Conservation (phyloP, 129 eudicot species). For the Centaurea solstitialis region DNA sequence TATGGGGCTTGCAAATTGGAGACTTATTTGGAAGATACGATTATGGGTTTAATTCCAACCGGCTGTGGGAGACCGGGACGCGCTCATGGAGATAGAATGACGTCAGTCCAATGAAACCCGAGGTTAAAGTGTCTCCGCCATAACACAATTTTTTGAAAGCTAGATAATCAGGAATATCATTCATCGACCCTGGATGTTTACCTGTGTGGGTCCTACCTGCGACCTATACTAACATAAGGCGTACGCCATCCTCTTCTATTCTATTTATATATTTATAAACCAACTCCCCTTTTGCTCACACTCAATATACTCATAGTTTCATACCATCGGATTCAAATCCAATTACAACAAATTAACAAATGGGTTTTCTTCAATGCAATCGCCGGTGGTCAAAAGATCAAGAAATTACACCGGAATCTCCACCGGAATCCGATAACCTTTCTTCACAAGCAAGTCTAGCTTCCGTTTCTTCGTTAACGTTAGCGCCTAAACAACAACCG, state of each 20-base stretch:
- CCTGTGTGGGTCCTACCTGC: constrained; percentile 7
- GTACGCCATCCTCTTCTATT: constrained; percentile 19
- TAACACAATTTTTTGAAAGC: too few species aligned
- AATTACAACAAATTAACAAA: constrained; percentile 18
- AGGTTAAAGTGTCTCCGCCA: too few species aligned
- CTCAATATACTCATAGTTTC: constrained; percentile 4
- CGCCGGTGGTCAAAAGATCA: constrained; percentile 33
- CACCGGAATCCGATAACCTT: constrained; percentile 25
- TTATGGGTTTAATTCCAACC: too few species aligned
- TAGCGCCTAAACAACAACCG: constrained; percentile 35
- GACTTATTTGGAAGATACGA: too few species aligned
- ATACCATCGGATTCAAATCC: background rate
- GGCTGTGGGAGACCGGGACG: too few species aligned
- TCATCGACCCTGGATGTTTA: too few species aligned
- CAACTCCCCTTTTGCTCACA: constrained; percentile 12
- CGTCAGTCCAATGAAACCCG: too few species aligned
- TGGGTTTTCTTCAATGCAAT: constrained; percentile 47
- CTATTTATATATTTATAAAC: background rate
- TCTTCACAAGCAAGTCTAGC: constrained; percentile 64
- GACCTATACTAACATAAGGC: constrained; percentile 18
- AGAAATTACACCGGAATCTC: constrained; percentile 26
- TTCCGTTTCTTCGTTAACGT: constrained; percentile 64
- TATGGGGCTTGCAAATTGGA: too few species aligned
- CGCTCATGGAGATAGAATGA: too few species aligned
- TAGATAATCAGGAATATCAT: too few species aligned